Percentiles rank a stretch among this genome's conserved stretches.
Evolutionary conservation across 345 rosid species (phyloP).

Genomic region (Eucalyptus marginata): DNA sequence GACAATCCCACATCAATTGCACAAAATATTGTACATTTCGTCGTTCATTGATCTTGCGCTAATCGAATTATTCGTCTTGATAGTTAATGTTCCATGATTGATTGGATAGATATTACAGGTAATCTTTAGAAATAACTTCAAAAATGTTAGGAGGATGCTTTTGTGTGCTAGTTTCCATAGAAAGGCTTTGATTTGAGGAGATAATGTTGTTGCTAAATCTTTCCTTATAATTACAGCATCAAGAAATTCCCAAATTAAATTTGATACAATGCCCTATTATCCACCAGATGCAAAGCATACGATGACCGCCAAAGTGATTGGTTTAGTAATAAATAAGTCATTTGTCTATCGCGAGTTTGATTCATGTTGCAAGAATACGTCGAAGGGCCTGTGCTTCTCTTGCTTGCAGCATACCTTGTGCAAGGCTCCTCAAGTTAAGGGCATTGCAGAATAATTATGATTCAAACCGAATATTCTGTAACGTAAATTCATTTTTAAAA

Average conservation of each 20-base stretch:
- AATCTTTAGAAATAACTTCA: not conserved
- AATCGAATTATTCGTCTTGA: not conserved
- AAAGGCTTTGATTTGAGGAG: not conserved
- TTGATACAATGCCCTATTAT: not conserved
- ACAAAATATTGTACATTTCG: not conserved
- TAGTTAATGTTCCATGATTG: not conserved
- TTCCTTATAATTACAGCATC: not conserved
- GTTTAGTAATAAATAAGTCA: not conserved
- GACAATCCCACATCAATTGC: not conserved
- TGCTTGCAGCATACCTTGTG: not conserved
- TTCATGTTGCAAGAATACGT: not conserved
- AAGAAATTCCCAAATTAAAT: not conserved
- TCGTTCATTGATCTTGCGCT: accelerated
- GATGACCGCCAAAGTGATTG: not conserved
- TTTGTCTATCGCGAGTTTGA: accelerated
- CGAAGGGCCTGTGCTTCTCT: accelerated
- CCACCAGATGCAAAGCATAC: not conserved
- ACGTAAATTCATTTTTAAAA: not conserved
- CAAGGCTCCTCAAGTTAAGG: not conserved
- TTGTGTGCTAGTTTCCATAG: not conserved
- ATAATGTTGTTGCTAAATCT: not conserved
- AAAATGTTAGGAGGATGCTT: not conserved
- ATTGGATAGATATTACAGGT: not conserved
- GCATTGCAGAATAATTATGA: accelerated
- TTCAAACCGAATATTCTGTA: accelerated